These are phyloP conservation scores for Eremochloa ophiuroides DNA, from an alignment of 176 grass and related monocot species.

Conservation along the genomic window DNA sequence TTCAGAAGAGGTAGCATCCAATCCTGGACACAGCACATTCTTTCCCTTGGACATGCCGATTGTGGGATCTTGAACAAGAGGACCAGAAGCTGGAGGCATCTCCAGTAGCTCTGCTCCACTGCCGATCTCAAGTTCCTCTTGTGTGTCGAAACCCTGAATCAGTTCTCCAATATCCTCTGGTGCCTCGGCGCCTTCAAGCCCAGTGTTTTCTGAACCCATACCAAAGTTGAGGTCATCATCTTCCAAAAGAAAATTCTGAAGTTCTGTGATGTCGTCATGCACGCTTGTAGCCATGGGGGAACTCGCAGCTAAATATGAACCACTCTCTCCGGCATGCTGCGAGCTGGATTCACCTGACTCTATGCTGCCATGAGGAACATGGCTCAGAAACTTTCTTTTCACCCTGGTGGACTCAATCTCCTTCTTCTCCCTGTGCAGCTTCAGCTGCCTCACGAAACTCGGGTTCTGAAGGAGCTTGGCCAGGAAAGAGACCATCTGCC, in stretches of 20 bases:
- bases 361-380: conserved; percentile 19
- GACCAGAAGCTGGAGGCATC: conserved; percentile 18
- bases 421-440: conserved; percentile 46
- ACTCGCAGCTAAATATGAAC: conserved; percentile 10
- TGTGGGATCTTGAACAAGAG: conserved; percentile 18
- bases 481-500: conserved; percentile 88
- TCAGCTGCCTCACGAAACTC: conserved; percentile 53
- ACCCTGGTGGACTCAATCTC: conserved; percentile 33
- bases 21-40: conserved; percentile 16
- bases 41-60: conserved; percentile 39
- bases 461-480: conserved; percentile 71
- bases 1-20: conserved; percentile 28
- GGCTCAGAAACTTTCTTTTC: conserved; percentile 75
- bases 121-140: conserved; percentile 19
- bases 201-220: conserved; percentile 23
- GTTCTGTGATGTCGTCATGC: conserved; percentile 4
- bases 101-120: conserved; percentile 15
- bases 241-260: conserved; percentile 41
- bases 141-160: conserved; percentile 30
- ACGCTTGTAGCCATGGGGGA: not conserved
- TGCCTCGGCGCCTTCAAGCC: conserved; percentile 14
- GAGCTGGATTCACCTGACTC: conserved; percentile 48
- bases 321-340: conserved; percentile 10
- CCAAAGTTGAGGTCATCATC: conserved; percentile 26
- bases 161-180: conserved; percentile 15